These are phyloP conservation scores for Chrysosporium keratinophilum DNA, from an alignment of 2,329 filamentous ascomycete genomes.

Conservation along the genomic window DNA sequence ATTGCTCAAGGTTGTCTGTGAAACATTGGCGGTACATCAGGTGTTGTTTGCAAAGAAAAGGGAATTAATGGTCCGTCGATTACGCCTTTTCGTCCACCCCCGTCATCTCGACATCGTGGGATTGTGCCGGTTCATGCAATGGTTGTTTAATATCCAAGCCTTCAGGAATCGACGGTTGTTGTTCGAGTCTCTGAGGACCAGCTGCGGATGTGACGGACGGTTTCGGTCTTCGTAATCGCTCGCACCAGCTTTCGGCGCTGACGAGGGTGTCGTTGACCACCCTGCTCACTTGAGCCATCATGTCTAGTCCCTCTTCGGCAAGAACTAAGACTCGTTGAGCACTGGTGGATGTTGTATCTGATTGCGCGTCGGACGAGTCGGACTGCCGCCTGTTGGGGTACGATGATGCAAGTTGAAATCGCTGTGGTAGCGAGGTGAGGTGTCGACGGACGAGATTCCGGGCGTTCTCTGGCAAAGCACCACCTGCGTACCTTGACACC, in stretches of 20 bases:
- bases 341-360: slow-evolving; percentile 40
- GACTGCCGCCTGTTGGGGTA: slow-evolving; percentile 26
- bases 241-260: slow-evolving; percentile 86
- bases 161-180: background rate
- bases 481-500: slow-evolving; percentile 84
- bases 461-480: slow-evolving; percentile 81
- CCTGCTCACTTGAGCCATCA: slow-evolving; percentile 82
- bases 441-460: slow-evolving; percentile 71
- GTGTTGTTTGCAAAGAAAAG: too few relatives aligned
- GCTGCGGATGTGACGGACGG: slow-evolving; percentile 6
- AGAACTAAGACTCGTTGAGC: slow-evolving; percentile 74
- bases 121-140: slow-evolving; percentile 17
- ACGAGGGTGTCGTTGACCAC: slow-evolving; percentile 82
- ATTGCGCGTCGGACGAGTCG: slow-evolving; percentile 26
- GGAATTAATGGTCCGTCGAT: slow-evolving; percentile 16
- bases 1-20: too few relatives aligned
- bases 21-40: too few relatives aligned
- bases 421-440: slow-evolving; percentile 70
- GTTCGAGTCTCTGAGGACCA: background rate
- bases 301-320: slow-evolving; percentile 81
- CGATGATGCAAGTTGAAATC: slow-evolving; percentile 64
- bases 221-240: slow-evolving; percentile 53
- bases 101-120: slow-evolving; percentile 28
- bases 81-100: slow-evolving; percentile 25
- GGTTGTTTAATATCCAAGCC: slow-evolving; percentile 13